phyloP scores from a whole-genome alignment of 192 early-diverging fungal genomes.

The Rhizoclosmatium globosum region DNA sequence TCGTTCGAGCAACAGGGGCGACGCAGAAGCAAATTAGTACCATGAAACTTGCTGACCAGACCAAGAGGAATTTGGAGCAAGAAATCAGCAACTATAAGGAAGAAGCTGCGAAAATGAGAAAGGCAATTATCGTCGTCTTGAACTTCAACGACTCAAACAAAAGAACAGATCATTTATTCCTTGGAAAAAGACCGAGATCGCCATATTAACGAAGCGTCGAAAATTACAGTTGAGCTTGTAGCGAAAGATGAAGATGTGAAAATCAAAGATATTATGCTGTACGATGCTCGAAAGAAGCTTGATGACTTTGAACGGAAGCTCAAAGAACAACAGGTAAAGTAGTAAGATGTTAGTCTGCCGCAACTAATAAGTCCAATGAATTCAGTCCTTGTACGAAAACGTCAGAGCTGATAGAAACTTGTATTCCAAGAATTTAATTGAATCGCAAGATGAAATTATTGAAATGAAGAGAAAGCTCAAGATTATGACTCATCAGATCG shows the following conservation, averaged over 20 bases:
- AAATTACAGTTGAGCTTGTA: constrained; percentile 39
- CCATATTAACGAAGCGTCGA: constrained; percentile 54
- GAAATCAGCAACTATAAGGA: constrained; percentile 68
- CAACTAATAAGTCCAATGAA: neutral
- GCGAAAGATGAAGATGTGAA: constrained; percentile 64
- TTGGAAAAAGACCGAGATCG: constrained; percentile 68
- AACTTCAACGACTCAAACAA: neutral
- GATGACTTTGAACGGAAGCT: constrained; percentile 63
- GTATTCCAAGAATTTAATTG: constrained; percentile 68
- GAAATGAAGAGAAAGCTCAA: constrained; percentile 71
- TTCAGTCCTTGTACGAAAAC: constrained; percentile 63
- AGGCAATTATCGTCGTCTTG: constrained; percentile 43
- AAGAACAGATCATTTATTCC: constrained; percentile 58
- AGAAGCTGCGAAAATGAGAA: constrained; percentile 69
- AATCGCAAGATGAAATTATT: constrained; percentile 68
- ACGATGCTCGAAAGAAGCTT: constrained; percentile 68
- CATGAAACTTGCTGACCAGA: constrained; percentile 66
- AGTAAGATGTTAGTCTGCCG: neutral
- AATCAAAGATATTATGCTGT: constrained; percentile 67
- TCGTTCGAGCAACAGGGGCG: constrained; percentile 59
- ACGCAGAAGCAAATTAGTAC: constrained; percentile 63
- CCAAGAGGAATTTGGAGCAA: constrained; percentile 66
- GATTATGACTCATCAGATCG: constrained; percentile 70
- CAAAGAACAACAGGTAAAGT: constrained; percentile 63
- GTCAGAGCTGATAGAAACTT: constrained; percentile 67